A percentile compares a stretch with the other conserved stretches of the same genome.
Conservation (phyloP, 2,329 filamentous ascomycete species). For the Diplodia sapinea region DNA sequence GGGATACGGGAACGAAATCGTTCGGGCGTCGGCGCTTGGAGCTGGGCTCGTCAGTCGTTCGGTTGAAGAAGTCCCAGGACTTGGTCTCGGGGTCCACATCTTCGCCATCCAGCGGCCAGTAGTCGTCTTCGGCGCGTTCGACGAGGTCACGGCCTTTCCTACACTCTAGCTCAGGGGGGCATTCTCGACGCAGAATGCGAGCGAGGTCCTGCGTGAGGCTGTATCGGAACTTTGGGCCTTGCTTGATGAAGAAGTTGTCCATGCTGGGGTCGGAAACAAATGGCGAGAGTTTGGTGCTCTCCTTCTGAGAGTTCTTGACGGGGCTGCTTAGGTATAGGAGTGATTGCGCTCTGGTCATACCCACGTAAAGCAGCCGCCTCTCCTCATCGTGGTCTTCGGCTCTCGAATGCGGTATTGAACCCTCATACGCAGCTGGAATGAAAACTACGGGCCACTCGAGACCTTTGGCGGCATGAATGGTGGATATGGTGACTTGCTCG, state of each 20-base stretch:
- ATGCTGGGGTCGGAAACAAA: conserved; percentile 69
- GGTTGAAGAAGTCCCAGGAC: conserved; percentile 34
- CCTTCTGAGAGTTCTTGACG: conserved; percentile 66
- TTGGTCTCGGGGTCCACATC: conserved; percentile 43
- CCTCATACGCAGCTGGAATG: conserved; percentile 85
- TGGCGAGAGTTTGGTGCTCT: conserved; percentile 70
- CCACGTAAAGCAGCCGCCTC: conserved; percentile 86
- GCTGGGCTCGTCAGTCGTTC: conserved; percentile 18
- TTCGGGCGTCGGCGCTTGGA: conserved; percentile 40
- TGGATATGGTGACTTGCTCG: conserved; percentile 83
- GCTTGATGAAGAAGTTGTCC: conserved; percentile 60
- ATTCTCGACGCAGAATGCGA: conserved; percentile 69
- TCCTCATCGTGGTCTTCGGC: conserved; percentile 89
- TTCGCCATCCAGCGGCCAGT: conserved; percentile 44
- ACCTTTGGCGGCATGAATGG: conserved; percentile 94
- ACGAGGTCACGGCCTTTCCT: conserved; percentile 37
- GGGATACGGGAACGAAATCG: conserved; percentile 30
- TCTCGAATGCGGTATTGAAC: conserved; percentile 86
- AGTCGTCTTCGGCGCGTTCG: conserved; percentile 45
- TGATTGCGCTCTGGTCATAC: conserved; percentile 91
- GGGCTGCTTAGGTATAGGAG: conserved; percentile 87
- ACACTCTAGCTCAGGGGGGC: conserved; percentile 57
- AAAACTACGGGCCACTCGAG: conserved; percentile 97
- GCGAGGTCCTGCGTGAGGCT: conserved; percentile 69
- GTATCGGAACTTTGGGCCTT: conserved; percentile 73